Percentiles rank a stretch among this genome's conserved stretches.
Conservation (phyloP, 1,284 basidiomycete genomes). For the Cutaneotrichosporon daszewskae region DNA sequence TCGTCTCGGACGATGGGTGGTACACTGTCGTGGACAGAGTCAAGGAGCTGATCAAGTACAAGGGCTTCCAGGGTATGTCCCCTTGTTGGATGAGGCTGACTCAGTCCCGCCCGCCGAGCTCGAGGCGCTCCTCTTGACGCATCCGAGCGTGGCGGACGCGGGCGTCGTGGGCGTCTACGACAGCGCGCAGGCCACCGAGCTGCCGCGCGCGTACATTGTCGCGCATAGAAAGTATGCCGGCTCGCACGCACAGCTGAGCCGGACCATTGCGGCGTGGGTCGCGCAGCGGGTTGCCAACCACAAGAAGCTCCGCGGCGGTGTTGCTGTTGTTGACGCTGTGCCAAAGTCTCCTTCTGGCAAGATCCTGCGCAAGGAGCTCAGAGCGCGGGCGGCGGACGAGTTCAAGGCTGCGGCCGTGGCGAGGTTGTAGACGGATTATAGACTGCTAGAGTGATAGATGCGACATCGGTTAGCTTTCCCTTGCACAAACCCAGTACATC, state of each 20-base stretch:
- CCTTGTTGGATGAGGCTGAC: too few relatives aligned
- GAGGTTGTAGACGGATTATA: too few relatives aligned
- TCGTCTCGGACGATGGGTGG: slow-evolving; percentile 58
- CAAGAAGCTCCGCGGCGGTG: slow-evolving; percentile 51
- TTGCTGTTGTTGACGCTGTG: slow-evolving; percentile 48
- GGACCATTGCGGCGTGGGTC: neutral
- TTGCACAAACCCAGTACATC: too few relatives aligned
- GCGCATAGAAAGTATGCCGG: neutral
- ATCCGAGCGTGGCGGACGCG: slow-evolving; percentile 63
- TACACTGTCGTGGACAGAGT: slow-evolving; percentile 49
- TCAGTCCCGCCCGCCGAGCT: slow-evolving; percentile 75
- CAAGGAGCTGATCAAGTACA: slow-evolving; percentile 79
- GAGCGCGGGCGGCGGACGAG: slow-evolving; percentile 19
- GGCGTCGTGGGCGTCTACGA: slow-evolving; percentile 66
- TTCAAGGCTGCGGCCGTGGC: too few relatives aligned
- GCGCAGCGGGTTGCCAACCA: slow-evolving; percentile 50
- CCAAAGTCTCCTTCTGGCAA: slow-evolving; percentile 46
- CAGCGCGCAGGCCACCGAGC: slow-evolving; percentile 62
- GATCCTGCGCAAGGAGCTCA: slow-evolving; percentile 37
- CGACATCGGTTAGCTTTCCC: too few relatives aligned
- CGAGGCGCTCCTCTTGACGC: slow-evolving; percentile 64
- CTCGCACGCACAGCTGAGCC: too few relatives aligned
- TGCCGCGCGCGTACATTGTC: slow-evolving; percentile 53
- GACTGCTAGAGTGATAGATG: too few relatives aligned
- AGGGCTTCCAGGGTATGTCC: slow-evolving; percentile 41